Percentiles rank a stretch among this genome's conserved stretches.
phyloP scores from a whole-genome alignment of 306 rosid species.

The Cucumis cinereus region DNA sequence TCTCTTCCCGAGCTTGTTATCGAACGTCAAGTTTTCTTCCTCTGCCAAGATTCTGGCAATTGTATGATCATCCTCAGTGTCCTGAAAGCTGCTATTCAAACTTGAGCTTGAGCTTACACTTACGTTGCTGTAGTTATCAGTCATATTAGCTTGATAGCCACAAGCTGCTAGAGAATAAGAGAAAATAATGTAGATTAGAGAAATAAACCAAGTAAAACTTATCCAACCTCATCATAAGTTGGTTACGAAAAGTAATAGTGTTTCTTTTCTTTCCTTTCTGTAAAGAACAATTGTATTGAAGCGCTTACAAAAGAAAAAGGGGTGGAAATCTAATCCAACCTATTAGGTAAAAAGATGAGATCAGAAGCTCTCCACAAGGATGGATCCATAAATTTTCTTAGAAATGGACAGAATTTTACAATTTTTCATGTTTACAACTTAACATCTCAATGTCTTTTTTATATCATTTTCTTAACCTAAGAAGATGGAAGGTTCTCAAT shows the following conservation, averaged over 20 bases:
- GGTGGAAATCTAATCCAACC: neutral
- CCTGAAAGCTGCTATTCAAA: constrained; percentile 54
- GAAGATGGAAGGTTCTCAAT: neutral
- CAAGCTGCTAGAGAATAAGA: constrained; percentile 5
- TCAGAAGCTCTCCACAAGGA: neutral
- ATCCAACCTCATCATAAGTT: neutral
- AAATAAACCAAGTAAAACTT: neutral
- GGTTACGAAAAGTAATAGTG: neutral
- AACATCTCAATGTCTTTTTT: neutral
- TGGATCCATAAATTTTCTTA: neutral
- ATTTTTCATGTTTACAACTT: neutral
- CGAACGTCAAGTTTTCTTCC: constrained; percentile 30
- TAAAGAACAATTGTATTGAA: neutral
- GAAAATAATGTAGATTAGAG: neutral
- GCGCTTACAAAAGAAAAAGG: neutral
- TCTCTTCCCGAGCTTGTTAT: constrained; percentile 60
- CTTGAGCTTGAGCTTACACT: constrained; percentile 97
- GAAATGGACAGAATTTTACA: neutral
- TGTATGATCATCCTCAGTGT: constrained; percentile 84
- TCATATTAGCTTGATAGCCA: constrained; percentile 33
- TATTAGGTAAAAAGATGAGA: neutral
- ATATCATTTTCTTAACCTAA: neutral
- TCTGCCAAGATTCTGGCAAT: constrained; percentile 70
- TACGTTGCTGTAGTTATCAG: constrained; percentile 41
- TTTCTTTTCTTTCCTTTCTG: neutral